Base-by-base conservation (phyloP, 2,329 filamentous ascomycete species). In the Meredithiella fracta region DNA sequence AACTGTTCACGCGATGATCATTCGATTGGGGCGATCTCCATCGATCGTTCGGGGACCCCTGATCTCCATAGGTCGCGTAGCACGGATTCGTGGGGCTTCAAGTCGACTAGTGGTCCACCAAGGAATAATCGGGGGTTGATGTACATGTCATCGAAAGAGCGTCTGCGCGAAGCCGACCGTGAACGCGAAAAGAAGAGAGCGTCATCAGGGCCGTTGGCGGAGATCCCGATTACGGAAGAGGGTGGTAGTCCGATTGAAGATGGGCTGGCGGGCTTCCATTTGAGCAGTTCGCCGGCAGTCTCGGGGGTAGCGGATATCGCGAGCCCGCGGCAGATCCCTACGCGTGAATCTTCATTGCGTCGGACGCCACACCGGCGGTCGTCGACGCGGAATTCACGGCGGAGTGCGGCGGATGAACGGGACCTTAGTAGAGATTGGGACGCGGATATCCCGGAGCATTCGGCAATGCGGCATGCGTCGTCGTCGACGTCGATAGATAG, bases 121-220 rank as follows among this genome's bases (percentile, higher is more conserved):
- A 68, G 79, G 26, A 70, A 69, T 57, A 67, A 76, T 59, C 78
- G 76, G 64, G 77, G 80, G 2, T 68, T 86, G 63, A 80, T 82
- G 76, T 85, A 86, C 63, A 86, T 84, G 81, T 81, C 76, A 68
- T 86, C 83, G 49, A 82, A 78, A 64, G 83, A 87, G 65, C 73
- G 75, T 29, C 68, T 86, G 49, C 74, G 77, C 49, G 78, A 80
- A 53, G 25, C 29, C 15, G 50, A 52, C 4, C 80, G 74, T 60
- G 81, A 85, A 60, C 68, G 69, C 3, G 80, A 85, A 60, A 76
- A 76, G 61, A 83, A 78, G 62, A 73, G 80, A 42, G 63, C 69
- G n/a, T 74, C 68, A 20, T 50, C 29, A 4, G 57, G 53, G 9
- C 53, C 54, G 8, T 22, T 78, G 3, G 73, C 73, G 15, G 76